Base-by-base conservation (phyloP, 2,329 filamentous ascomycete species). In the Talaromyces sp. region DNA sequence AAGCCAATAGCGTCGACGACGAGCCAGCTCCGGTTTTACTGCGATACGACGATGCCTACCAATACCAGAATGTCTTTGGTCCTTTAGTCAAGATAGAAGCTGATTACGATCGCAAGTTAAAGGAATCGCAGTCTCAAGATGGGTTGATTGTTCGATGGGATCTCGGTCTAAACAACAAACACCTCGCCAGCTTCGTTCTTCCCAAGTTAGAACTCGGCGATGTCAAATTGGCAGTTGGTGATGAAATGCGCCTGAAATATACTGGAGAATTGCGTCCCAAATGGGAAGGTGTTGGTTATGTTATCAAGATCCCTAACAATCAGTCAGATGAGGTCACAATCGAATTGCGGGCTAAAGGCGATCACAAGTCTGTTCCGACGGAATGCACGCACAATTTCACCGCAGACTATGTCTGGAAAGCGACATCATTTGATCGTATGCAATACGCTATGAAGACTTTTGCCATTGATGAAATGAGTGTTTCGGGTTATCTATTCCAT, bases 401-500 rank as follows among this genome's bases (percentile, higher is more conserved):
- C 16, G 95, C 94, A 69, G 95, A 99, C 77, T 99, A 99, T 74
- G 95, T 99, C 64, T 99, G 95, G 95, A 99, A 99, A 77, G 95
- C 96, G 14, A 99, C 96, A 0, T 98, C 94, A 0, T 99, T 99
- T 76, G 95, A 99, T 74, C 93, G 95, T 68, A 99, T 99, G 95
- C 95, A 99, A 78, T 88, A 93, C 70, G 96, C 95, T 63, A 98
- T 99, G 94, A 98, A 97, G 84, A 98, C 92, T 0, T 99, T 99
- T 75, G 95, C 95, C 6, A 89, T 98, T 52, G 94, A 99, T 71
- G 95, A 99, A 78, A 91, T 96, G 90, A 97, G 93, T 74, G 94
- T 99, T 50, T 98, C 95, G 24, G 95, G 95, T 43, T 99, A 97
- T 80, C 97, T 99, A 69, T 99, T 98, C 82, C 95, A 99, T 77